Percentiles rank a stretch among this genome's conserved stretches.
phyloP scores from a whole-genome alignment of 2,329 filamentous ascomycete genomes.

The Phyllosticta capitalensis region DNA sequence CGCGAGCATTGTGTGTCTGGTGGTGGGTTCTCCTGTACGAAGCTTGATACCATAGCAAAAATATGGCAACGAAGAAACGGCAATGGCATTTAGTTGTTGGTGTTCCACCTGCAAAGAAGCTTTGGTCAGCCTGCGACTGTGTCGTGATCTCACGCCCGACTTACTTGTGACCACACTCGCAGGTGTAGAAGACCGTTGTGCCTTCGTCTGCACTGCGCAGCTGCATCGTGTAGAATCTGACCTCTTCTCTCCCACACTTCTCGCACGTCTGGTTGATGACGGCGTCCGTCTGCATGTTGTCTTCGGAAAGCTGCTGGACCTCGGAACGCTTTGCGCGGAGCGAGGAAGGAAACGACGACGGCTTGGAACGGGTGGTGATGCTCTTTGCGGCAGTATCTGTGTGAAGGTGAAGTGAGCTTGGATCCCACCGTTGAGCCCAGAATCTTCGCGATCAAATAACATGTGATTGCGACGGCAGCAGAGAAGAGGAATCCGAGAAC shows the following conservation, averaged over 20 bases:
- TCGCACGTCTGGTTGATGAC: conserved; percentile 61
- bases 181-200: conserved; percentile 82
- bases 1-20: conserved; percentile 4
- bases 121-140: conserved; percentile 7
- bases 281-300: conserved; percentile 67
- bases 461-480: neutral
- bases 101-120: conserved; percentile 37
- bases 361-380: conserved; percentile 75
- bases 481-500: neutral
- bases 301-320: conserved; percentile 69
- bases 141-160: conserved; percentile 20
- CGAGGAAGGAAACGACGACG: conserved; percentile 82
- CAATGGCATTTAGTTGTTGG: conserved; percentile 47
- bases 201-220: conserved; percentile 91
- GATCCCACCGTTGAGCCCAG: neutral
- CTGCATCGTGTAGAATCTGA: conserved; percentile 78
- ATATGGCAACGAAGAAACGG: conserved; percentile 7
- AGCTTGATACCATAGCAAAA: conserved; percentile 8
- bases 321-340: conserved; percentile 79
- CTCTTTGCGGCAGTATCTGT: conserved; percentile 66
- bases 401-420: neutral
- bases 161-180: conserved; percentile 78
- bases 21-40: neutral
- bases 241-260: conserved; percentile 71
- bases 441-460: neutral